These are phyloP conservation scores for Psilocybe tampanensis DNA, from an alignment of 768 basidiomycete genomes.

Conservation along the genomic window DNA sequence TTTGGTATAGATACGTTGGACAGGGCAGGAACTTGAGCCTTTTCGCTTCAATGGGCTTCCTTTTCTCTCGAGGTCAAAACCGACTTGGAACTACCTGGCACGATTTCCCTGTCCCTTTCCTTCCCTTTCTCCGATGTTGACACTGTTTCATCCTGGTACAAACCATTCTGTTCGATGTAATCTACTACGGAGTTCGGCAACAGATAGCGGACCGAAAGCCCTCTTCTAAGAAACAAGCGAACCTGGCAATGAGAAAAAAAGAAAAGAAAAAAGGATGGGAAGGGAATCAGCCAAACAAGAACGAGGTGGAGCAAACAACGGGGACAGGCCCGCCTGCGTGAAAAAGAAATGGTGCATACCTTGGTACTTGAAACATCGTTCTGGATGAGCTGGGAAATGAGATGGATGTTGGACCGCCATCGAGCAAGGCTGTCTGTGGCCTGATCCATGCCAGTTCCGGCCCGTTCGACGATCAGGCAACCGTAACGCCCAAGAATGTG, in stretches of 20 bases:
- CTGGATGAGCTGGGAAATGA: conserved; percentile 93
- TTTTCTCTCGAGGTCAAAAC: conserved; percentile 18
- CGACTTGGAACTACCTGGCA: conserved; percentile 23
- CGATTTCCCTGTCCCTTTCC: conserved; percentile 38
- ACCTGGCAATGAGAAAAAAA: conserved; percentile 34
- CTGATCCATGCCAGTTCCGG: conserved; percentile 90
- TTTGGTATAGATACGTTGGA: neutral
- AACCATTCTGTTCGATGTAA: conserved; percentile 86
- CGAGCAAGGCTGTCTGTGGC: conserved; percentile 74
- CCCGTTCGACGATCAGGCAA: conserved; percentile 91
- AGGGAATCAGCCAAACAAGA: neutral
- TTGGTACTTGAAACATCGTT: conserved; percentile 98
- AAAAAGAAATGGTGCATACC: conserved; percentile 36
- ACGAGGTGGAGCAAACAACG: neutral
- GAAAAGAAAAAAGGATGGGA: neutral
- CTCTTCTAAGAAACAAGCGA: conserved; percentile 76
- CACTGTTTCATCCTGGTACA: conserved; percentile 66
- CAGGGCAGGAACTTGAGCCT: no score
- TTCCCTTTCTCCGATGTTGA: conserved; percentile 30
- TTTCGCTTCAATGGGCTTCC: conserved; percentile 16
- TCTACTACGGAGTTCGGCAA: conserved; percentile 89
- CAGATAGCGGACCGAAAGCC: conserved; percentile 86
- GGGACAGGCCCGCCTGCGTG: neutral
- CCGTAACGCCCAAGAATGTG: conserved; percentile 97
- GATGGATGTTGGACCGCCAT: conserved; percentile 84